A percentile compares a stretch with the other conserved stretches of the same genome.
Conservation (phyloP, 169 alveolate species). For the Plasmodium inui region DNA sequence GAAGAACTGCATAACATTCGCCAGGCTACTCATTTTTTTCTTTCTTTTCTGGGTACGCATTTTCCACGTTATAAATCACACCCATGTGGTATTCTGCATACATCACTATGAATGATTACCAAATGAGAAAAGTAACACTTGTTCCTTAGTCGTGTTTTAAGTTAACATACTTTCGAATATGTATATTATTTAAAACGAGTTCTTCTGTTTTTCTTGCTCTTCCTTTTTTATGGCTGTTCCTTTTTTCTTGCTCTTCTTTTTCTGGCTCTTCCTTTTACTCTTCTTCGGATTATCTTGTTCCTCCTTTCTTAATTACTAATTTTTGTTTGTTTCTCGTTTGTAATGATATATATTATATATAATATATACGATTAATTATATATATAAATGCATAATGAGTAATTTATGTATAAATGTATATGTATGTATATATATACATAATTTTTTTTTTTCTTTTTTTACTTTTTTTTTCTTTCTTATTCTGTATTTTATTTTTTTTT, state of each 20-base stretch:
- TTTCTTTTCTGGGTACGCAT: neutral
- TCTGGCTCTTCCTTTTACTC: neutral
- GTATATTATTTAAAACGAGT: conserved; percentile 48
- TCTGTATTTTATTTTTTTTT: neutral
- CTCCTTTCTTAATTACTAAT: neutral
- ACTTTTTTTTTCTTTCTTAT: neutral
- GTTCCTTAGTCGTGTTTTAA: conserved; percentile 53
- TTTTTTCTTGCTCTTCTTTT: conserved; percentile 38
- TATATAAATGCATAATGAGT: conserved; percentile 1
- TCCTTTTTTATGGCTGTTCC: neutral
- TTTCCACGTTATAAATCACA: neutral
- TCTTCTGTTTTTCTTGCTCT: neutral
- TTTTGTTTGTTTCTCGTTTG: conserved; percentile 1
- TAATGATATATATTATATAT: conserved; percentile 7
- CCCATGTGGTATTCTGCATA: conserved; percentile 8
- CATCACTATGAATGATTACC: conserved; percentile 22
- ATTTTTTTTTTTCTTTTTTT: neutral
- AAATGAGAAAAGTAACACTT: conserved; percentile 38
- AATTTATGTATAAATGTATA: conserved; percentile 9
- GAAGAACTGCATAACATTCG: neutral
- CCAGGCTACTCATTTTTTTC: neutral
- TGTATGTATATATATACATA: neutral
- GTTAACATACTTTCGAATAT: conserved; percentile 68
- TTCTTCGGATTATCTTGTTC: neutral
- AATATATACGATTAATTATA: neutral